Conservation (phyloP, 2,329 filamentous ascomycete species). For the Whalleya microplaca region DNA sequence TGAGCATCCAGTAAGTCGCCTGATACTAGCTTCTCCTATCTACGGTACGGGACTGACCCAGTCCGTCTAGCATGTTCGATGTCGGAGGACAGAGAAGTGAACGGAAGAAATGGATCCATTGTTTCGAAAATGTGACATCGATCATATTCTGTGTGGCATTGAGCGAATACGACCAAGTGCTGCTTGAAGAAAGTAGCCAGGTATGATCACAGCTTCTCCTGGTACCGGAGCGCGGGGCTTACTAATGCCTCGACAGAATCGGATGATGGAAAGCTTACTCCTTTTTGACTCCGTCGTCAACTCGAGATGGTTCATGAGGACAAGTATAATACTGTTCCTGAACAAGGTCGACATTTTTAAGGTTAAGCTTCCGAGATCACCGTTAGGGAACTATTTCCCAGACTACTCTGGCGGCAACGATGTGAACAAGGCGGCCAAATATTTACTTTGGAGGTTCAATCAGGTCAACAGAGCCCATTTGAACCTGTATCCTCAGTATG, state of each 20-base stretch:
- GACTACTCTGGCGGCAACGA: conserved; percentile 98
- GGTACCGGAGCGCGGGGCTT: not conserved
- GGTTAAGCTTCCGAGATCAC: conserved; percentile 86
- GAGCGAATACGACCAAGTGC: conserved; percentile 97
- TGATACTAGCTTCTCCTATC: not conserved
- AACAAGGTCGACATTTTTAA: conserved; percentile 99
- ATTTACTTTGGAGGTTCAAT: conserved; percentile 97
- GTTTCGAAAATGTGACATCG: conserved; percentile 98
- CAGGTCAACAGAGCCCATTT: conserved; percentile 96
- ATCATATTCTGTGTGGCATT: conserved; percentile 99
- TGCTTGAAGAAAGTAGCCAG: conserved; percentile 96
- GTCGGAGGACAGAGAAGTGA: conserved; percentile 97
- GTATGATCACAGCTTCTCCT: conserved; percentile 53
- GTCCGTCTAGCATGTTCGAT: conserved; percentile 84
- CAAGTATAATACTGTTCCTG: conserved; percentile 96
- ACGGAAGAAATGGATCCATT: conserved; percentile 99
- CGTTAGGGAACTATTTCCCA: conserved; percentile 92
- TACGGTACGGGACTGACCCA: conserved; percentile 34
- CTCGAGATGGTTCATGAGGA: conserved; percentile 98
- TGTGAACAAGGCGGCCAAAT: conserved; percentile 97
- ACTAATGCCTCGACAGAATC: conserved; percentile 66
- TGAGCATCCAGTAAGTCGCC: conserved; percentile 89
- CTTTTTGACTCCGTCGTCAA: conserved; percentile 99
- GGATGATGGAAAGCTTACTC: conserved; percentile 98
- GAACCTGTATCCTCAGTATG: conserved; percentile 97